phyloP scores from a whole-genome alignment of 1,139 yeast genomes.

The Kodamaea ohmeri region DNA sequence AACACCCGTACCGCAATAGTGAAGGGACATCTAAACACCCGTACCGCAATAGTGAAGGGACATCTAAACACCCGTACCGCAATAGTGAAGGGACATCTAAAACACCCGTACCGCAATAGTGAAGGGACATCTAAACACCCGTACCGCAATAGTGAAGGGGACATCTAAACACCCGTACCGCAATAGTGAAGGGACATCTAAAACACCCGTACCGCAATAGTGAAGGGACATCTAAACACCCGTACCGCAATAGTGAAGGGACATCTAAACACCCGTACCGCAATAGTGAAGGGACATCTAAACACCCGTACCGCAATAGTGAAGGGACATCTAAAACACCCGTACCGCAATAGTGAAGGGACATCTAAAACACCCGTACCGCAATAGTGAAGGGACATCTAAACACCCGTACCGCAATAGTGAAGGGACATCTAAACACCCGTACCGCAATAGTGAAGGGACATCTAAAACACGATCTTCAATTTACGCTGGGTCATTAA shows the following conservation, averaged over 20 bases:
- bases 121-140: slow-evolving; percentile 2
- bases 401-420: slow-evolving; percentile 2
- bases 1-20: slow-evolving; percentile 2
- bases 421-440: slow-evolving; percentile 2
- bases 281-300: slow-evolving; percentile 2
- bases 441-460: slow-evolving; percentile 1
- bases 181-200: slow-evolving; percentile 2
- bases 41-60: slow-evolving; percentile 2
- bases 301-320: slow-evolving; percentile 2
- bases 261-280: slow-evolving; percentile 2
- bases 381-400: slow-evolving; percentile 2
- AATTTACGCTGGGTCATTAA: too few relatives aligned
- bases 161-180: slow-evolving; percentile 2
- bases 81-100: slow-evolving; percentile 2
- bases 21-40: slow-evolving; percentile 2
- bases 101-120: slow-evolving; percentile 2
- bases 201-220: slow-evolving; percentile 1
- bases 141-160: slow-evolving; percentile 1
- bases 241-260: slow-evolving; percentile 2
- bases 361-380: slow-evolving; percentile 2
- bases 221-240: slow-evolving; percentile 2
- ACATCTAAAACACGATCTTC: slow-evolving; percentile 1
- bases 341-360: slow-evolving; percentile 2
- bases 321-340: slow-evolving; percentile 2
- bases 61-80: slow-evolving; percentile 2